Base-by-base conservation (phyloP, 2,329 filamentous ascomycete species). In the Aspergillus fumigatus region DNA sequence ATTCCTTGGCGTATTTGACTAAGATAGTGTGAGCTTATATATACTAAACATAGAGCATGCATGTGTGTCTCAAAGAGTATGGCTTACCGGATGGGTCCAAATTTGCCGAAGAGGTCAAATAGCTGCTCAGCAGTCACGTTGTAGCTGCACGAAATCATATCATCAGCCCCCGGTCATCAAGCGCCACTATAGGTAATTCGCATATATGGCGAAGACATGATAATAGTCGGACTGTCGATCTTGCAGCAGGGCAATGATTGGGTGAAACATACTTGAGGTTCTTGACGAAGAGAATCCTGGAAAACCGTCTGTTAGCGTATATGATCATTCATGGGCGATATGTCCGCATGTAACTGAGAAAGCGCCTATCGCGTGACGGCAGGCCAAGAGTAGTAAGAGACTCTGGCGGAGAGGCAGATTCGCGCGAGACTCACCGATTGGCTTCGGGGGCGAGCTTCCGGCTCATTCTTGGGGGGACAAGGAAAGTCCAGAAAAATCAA, bases 1-100 rank as follows among this genome's bases (percentile, higher is more conserved):
- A 97, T 97, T 69, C 94, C 94, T 80, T 97, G 92, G 74, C 94
- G 93, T 73, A 99, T 95, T 87, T 99, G 94, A 73, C 93, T 97
- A 70, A 69, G 51, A 55, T n/a, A 55, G 19, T 43, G 19, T 53
- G 19, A 48, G 58, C 54, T 51, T 56, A 53, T 38, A 19, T 35
- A 17, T 29, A 27, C 55, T 14, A 56, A 40, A 27, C 29, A 40
- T 19, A 41, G n/a, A 50, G 23, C 35, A n/a, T 11, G n/a, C 48
- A 45, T 23, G 41, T 52, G 47, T 53, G 25, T 50, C 23, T 35
- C 49, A 52, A 52, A 51, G 32, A 54, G 50, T 53, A 51, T 53
- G 64, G 77, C 86, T 70, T 88, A 94, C 91, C 92, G 89, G 75
- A 97, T 93, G 67, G 92, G 89, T 62, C 92, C 92, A 75, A 96